Conservation (phyloP, 805 yeast species). For the Danielia reshetovae region DNA sequence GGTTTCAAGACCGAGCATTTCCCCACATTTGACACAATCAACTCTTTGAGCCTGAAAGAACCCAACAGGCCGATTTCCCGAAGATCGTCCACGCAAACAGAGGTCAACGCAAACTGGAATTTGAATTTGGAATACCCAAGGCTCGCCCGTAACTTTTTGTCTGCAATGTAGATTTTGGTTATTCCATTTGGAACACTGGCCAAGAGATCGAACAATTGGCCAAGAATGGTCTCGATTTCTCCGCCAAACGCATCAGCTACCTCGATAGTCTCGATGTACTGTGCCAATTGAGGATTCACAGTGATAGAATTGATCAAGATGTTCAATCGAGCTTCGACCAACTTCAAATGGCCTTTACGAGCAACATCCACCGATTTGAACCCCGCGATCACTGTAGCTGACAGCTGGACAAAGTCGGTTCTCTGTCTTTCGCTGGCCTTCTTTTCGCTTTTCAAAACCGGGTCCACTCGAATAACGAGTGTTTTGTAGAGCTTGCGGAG, state of each 20-base stretch:
- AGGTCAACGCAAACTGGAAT: constrained; percentile 11
- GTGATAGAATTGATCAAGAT: constrained; percentile 35
- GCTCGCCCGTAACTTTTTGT: constrained; percentile 4
- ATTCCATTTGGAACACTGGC: constrained; percentile 7
- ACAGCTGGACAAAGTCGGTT: constrained; percentile 21
- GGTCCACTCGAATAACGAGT: constrained; percentile 20
- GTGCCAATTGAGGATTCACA: constrained; percentile 29
- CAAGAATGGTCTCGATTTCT: constrained; percentile 1
- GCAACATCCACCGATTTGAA: constrained; percentile 14
- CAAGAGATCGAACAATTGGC: constrained; percentile 4
- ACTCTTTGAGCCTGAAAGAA: constrained; percentile 3
- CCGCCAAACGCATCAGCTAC: constrained; percentile 3
- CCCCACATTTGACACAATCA: constrained; percentile 11
- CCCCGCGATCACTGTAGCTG: constrained; percentile 25
- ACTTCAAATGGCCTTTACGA: constrained; percentile 17
- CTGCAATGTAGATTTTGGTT: constrained; percentile 18
- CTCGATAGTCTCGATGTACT: constrained; percentile 5
- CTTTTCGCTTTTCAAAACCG: constrained; percentile 12
- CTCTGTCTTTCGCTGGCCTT: constrained; percentile 4
- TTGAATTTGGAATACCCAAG: constrained; percentile 11
- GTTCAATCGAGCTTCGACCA: constrained; percentile 36
- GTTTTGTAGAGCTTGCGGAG: constrained; percentile 23
- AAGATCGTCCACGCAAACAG: constrained; percentile 19
- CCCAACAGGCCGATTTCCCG: background rate
- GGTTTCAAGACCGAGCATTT: background rate